Percentiles rank a stretch among this genome's conserved stretches.
These are phyloP conservation scores for Diaporthe helianthi DNA, from an alignment of 2,329 filamentous ascomycete species.

Conservation along the genomic window DNA sequence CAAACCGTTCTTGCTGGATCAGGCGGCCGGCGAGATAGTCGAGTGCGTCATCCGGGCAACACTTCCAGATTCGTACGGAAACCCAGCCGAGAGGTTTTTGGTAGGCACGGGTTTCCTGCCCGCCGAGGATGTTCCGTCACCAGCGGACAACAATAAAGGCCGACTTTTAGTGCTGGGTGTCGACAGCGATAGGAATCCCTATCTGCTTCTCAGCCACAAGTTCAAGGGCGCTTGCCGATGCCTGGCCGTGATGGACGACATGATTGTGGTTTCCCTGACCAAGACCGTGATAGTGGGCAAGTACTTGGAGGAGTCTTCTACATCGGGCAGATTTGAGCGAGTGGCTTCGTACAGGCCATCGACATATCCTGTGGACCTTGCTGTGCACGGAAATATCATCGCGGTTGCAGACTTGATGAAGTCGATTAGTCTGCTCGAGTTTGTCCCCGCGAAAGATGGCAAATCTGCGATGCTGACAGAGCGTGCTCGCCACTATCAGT, in stretches of 20 bases:
- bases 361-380: conserved; percentile 83
- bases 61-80: conserved; percentile 65
- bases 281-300: conserved; percentile 77
- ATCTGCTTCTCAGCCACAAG: conserved; percentile 71
- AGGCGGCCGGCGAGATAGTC: conserved; percentile 70
- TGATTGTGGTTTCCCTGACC: conserved; percentile 85
- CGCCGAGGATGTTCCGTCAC: conserved; percentile 58
- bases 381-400: conserved; percentile 76
- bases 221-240: conserved; percentile 84
- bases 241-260: conserved; percentile 75
- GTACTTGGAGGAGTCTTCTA: conserved; percentile 63
- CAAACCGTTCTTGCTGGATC: conserved; percentile 67
- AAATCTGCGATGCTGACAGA: conserved; percentile 72
- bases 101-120: conserved; percentile 83
- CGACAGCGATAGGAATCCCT: conserved; percentile 75
- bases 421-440: conserved; percentile 81
- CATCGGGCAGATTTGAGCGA: conserved; percentile 68
- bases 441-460: conserved; percentile 62
- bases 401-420: conserved; percentile 95
- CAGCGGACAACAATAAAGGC: conserved; percentile 64
- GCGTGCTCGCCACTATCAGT: conserved; percentile 80
- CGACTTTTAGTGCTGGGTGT: conserved; percentile 87
- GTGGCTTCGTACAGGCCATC: conserved; percentile 80
- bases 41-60: conserved; percentile 84
- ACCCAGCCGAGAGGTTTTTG: conserved; percentile 79